Conservation (phyloP, 2,329 filamentous ascomycete genomes). For the Beauveria medogensis region DNA sequence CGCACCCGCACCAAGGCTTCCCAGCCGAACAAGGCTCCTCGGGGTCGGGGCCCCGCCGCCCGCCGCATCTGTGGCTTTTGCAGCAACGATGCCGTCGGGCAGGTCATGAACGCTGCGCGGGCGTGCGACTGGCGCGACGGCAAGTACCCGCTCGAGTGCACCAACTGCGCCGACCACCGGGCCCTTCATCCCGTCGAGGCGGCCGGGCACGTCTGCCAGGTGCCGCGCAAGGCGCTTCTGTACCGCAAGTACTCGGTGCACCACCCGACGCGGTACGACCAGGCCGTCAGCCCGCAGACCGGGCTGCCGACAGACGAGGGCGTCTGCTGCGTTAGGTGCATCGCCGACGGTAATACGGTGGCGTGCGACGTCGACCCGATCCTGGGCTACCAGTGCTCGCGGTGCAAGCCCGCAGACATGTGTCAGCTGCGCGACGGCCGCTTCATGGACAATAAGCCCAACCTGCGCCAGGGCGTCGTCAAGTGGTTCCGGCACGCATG, state of each 20-base stretch:
- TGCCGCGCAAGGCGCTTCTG: constrained; percentile 3
- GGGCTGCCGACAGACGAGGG: constrained; percentile 8
- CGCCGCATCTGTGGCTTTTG: constrained; percentile 15
- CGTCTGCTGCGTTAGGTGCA: constrained; percentile 12
- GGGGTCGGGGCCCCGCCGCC: neutral
- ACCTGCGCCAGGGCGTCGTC: constrained; percentile 11
- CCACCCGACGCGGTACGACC: constrained; percentile 12
- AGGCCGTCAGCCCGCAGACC: neutral
- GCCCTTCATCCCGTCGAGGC: neutral
- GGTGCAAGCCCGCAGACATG: constrained; percentile 8
- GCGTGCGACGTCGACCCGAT: constrained; percentile 19
- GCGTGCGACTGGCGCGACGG: constrained; percentile 14
- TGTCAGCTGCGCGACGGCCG: constrained; percentile 9
- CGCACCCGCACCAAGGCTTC: neutral
- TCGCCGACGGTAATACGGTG: constrained; percentile 12
- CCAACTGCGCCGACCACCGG: constrained; percentile 20
- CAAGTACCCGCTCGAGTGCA: constrained; percentile 17
- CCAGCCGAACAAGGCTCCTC: neutral
- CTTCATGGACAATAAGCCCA: constrained; percentile 12
- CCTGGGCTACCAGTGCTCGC: constrained; percentile 15
- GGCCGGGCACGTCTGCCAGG: constrained; percentile 12
- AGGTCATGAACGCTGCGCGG: neutral
- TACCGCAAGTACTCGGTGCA: constrained; percentile 13
- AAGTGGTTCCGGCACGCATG: constrained; percentile 20
- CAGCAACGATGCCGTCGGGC: constrained; percentile 1